Base-by-base conservation (phyloP, 139 green algal genomes). In the Microglena sp. region DNA sequence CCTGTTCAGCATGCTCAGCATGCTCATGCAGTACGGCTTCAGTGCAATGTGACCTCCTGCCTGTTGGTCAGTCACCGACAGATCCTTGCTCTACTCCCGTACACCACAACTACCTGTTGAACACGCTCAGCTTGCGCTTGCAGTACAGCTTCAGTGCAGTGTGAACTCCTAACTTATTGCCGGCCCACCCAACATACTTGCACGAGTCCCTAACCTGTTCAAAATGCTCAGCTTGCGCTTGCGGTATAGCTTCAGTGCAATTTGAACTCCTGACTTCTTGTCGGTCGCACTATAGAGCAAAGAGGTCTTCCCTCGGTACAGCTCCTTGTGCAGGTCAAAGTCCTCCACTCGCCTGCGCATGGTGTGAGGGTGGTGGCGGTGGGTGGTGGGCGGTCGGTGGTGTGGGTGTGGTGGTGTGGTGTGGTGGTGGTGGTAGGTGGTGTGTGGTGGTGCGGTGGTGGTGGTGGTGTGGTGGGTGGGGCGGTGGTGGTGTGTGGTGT, bases 271-370 rank as follows among this genome's bases (percentile, higher is more conserved):
- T 45, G 62, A 81, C 7, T 31, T 22, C n/a, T 46, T 62, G 69
- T 87, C 84, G 2, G 73, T 75, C 0, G 80, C 84, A 33, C 71
- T 70, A 66, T 88, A 87, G n/a, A 92, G 61, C 24, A 82, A 54
- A 0, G 76, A 85, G 0, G 74, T 83, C 55, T 90, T 90, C 28
- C 86, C 86, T 24, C 77, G 72, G 71, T 90, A 90, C 69, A 92
- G 73, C 73, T 90, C 75, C 68, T 84, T 84, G 26, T 77, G 68
- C 28, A 90, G 70, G 6, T 81, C 68, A 66, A 84, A 92, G 50
- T 90, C 79, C 3, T 86, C 75, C 4, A 88, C 46, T 1, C 67
- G 62, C 85, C 85, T 88, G 77, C 43, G 27, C 27, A 35, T 50
- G 15, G 27, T 30, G 4, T 28, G 60, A 8, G 33, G 4, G 5